A percentile compares a stretch with the other conserved stretches of the same genome.
These are phyloP conservation scores for Ceratobasidium sp. DNA, from an alignment of 1,284 basidiomycete species.

Conservation along the genomic window DNA sequence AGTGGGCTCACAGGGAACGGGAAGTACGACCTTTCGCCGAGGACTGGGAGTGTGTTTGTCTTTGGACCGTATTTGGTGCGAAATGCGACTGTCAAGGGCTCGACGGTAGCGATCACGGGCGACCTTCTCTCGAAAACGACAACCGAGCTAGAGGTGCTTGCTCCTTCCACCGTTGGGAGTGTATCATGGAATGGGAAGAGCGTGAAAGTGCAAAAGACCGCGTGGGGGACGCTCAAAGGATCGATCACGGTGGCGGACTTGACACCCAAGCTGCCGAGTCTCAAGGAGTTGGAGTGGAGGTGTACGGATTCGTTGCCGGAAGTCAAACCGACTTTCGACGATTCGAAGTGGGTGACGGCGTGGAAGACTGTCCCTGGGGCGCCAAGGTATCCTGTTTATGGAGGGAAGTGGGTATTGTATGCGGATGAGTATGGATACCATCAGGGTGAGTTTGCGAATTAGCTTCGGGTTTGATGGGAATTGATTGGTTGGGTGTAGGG, in stretches of 20 bases:
- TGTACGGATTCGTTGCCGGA: constrained; percentile 61
- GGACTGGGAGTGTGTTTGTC: constrained; percentile 43
- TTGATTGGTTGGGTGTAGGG: constrained; percentile 44
- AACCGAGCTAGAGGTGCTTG: constrained; percentile 43
- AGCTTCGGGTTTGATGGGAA: background rate
- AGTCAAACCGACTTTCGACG: constrained; percentile 55
- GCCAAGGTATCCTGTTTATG: constrained; percentile 55
- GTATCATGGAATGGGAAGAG: constrained; percentile 48
- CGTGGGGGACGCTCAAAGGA: constrained; percentile 32
- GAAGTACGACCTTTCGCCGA: constrained; percentile 34
- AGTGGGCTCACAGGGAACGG: constrained; percentile 11
- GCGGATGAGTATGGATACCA: constrained; percentile 60
- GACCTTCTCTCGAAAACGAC: constrained; percentile 40
- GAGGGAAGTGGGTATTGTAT: constrained; percentile 57
- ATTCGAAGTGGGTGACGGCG: constrained; percentile 56
- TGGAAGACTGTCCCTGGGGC: constrained; percentile 59
- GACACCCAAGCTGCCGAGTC: constrained; percentile 51
- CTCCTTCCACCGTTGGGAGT: constrained; percentile 33
- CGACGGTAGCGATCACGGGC: constrained; percentile 38
- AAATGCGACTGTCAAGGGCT: constrained; percentile 37
- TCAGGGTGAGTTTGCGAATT: constrained; percentile 48
- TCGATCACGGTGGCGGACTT: constrained; percentile 46
- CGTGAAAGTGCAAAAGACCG: constrained; percentile 30
- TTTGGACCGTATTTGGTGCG: constrained; percentile 47
- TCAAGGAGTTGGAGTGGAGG: constrained; percentile 56